These are phyloP conservation scores for Pseudohalonectria lignicola DNA, from an alignment of 2,329 filamentous ascomycete genomes.

Conservation along the genomic window DNA sequence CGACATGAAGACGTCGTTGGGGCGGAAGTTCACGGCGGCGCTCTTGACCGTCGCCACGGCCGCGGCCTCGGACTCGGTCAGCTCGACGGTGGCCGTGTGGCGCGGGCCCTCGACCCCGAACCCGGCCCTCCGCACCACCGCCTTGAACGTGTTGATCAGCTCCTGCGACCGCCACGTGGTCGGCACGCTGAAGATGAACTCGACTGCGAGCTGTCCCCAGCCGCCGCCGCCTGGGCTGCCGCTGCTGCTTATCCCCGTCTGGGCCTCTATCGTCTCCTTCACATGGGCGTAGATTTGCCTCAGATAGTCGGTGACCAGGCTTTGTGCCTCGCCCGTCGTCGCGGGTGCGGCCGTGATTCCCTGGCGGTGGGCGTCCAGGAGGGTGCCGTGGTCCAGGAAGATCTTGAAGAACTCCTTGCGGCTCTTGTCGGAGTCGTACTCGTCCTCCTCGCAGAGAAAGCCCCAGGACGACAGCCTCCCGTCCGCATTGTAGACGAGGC, in stretches of 20 bases:
- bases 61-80: conserved; percentile 36
- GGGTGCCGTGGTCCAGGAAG: conserved; percentile 36
- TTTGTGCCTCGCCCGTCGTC: conserved; percentile 29
- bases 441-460: conserved; percentile 36
- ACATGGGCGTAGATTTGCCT: conserved; percentile 35
- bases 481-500: conserved; percentile 32
- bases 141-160: conserved; percentile 38
- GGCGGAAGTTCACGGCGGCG: conserved; percentile 22
- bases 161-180: conserved; percentile 42
- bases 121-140: conserved; percentile 32
- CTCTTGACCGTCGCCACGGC: conserved; percentile 34
- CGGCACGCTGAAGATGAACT: conserved; percentile 46
- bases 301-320: conserved; percentile 37
- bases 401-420: conserved; percentile 44
- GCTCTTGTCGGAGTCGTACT: conserved; percentile 22
- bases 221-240: conserved; percentile 17
- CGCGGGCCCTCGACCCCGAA: conserved; percentile 30
- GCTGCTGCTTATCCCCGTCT: conserved; percentile 23
- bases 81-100: conserved; percentile 28
- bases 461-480: conserved; percentile 37
- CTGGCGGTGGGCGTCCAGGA: conserved; percentile 28
- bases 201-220: conserved; percentile 33
- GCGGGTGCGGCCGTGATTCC: conserved; percentile 29
- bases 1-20: conserved; percentile 28
- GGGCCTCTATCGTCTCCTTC: conserved; percentile 29